Evolutionary conservation across 208 protist genomes (phyloP).

Genomic region (Acanthamoeba sp.): DNA sequence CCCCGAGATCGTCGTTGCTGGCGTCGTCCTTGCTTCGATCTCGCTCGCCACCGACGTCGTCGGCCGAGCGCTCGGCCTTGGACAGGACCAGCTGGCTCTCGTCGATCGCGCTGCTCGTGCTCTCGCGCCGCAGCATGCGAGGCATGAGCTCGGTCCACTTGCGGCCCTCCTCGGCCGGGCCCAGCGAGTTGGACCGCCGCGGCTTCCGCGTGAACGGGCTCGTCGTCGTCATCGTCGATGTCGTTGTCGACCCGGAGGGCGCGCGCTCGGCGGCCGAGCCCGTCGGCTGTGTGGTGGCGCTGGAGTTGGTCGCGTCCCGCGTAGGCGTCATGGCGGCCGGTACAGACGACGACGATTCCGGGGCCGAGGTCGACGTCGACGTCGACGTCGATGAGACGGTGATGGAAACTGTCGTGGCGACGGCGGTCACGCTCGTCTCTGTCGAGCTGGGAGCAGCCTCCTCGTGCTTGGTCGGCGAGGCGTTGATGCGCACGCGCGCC

Average conservation of each 20-base stretch:
- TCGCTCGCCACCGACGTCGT: neutral
- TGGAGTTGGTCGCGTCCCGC: no score
- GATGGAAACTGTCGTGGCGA: no score
- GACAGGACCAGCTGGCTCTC: no score
- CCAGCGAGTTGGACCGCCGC: constrained; percentile 33
- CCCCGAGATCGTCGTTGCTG: neutral
- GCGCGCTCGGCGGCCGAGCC: neutral
- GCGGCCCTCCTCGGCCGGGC: neutral
- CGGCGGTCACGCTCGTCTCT: neutral
- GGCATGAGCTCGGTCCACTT: constrained; percentile 29
- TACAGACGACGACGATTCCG: no score
- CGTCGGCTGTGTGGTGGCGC: no score
- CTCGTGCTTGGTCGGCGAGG: neutral
- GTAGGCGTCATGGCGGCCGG: no score
- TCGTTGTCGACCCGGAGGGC: neutral
- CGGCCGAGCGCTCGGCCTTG: neutral
- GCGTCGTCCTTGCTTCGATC: neutral
- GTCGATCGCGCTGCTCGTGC: neutral
- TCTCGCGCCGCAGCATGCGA: neutral
- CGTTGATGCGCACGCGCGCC: constrained; percentile 25
- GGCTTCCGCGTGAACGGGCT: neutral
- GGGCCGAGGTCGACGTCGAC: no score
- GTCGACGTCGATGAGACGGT: no score
- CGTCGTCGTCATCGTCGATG: neutral
- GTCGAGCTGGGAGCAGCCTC: neutral